Base-by-base conservation (phyloP, 495 filamentous ascomycete genomes). In the Penicillium simplicissimum region DNA sequence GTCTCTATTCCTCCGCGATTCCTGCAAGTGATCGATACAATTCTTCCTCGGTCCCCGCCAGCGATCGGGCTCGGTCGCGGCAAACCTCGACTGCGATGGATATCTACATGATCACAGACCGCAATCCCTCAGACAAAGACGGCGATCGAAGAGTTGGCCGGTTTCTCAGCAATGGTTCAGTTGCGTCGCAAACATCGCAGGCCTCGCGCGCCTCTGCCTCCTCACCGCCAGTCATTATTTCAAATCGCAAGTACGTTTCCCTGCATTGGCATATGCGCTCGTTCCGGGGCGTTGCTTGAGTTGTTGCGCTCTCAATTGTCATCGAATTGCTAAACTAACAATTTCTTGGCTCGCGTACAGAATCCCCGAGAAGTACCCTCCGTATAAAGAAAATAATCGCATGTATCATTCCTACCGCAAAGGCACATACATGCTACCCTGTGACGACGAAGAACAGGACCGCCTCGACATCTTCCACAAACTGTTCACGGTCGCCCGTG, bases 401-500 rank as follows among this genome's bases (percentile, higher is more conserved):
- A 57, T 64, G 33, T 84, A 83, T 66, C 79, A 82, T 67, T 74
- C 74, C 31, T 84, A 72, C 62, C 81, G 79, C 38, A 75, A 68
- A 64, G 79, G 80, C 42, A 67, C 78, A 4, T 84, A 83, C 61
- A 71, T 81, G 67, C 71, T 80, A 15, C 82, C 82, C 8, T 84
- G 82, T 63, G 82, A 84, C 52, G 78, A 82, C 79, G 72, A 76
- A 52, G 91, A 95, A 68, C 82, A 86, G 71, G 88, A 93, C 66
- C 86, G 88, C 34, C 79, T 93, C 53, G 91, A 95, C 63, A 87
- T 92, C 38, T 87, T 90, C 61, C 90, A 95, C 74, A 88, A 89
- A 63, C 74, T 93, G 60, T 88, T 90, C 69, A 76, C 84, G 11
- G 85, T 90, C 7, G 88, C 87, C 19, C 87, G 91, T 43, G 77